A percentile compares a stretch with the other conserved stretches of the same genome.
These are phyloP conservation scores for Metschnikowia cubensis DNA, from an alignment of 805 yeast genomes.

Conservation along the genomic window DNA sequence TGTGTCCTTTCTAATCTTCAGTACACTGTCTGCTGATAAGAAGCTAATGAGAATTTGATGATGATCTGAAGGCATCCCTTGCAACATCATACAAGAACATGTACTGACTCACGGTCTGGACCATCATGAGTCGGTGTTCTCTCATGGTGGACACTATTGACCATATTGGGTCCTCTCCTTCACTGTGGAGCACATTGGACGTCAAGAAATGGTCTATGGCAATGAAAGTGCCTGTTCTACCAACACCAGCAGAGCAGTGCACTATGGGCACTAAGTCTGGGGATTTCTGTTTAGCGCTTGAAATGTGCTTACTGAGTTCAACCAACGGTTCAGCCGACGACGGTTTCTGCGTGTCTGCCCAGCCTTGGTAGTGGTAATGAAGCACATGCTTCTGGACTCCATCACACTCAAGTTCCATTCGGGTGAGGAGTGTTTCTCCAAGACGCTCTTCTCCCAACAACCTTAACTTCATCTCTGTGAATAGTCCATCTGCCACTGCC, in stretches of 20 bases:
- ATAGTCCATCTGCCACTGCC: conserved; percentile 21
- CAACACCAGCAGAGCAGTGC: conserved; percentile 97
- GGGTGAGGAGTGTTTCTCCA: conserved; percentile 26
- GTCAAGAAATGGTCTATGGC: conserved; percentile 31
- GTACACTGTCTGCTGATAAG: no score
- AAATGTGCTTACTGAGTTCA: conserved; percentile 11
- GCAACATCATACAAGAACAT: conserved; percentile 32
- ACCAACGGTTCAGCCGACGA: conserved; percentile 13
- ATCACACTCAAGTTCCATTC: conserved; percentile 21
- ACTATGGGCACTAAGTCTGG: conserved; percentile 27
- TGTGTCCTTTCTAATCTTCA: no score
- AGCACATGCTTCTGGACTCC: conserved; percentile 17
- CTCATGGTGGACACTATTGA: conserved; percentile 29
- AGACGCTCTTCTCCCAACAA: conserved; percentile 18
- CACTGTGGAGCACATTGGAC: conserved; percentile 1
- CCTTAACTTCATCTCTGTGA: conserved; percentile 14
- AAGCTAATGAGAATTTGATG: neutral
- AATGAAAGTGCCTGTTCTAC: conserved; percentile 79
- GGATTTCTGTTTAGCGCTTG: neutral
- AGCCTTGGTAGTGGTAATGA: conserved; percentile 16
- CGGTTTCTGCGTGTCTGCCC: conserved; percentile 18
- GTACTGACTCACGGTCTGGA: conserved; percentile 39
- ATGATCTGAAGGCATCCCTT: neutral
- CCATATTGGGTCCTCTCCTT: conserved; percentile 24
- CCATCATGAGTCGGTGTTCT: conserved; percentile 40